Base-by-base conservation (phyloP, 1,139 yeast genomes). In the Candida pseudocylindracea region DNA sequence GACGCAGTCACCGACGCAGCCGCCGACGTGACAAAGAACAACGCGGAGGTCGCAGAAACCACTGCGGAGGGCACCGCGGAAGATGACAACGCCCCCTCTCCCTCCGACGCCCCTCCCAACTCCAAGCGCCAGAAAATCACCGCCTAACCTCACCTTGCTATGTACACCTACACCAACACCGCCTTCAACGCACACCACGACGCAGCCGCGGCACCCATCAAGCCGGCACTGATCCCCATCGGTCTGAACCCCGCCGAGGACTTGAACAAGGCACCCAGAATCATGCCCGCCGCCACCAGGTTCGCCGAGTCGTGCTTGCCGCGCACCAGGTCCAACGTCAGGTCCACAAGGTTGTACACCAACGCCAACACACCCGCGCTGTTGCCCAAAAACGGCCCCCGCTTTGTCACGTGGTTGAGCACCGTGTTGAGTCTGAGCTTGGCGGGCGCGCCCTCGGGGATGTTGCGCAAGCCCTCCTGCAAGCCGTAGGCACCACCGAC, bases 361-460 rank as follows among this genome's bases (percentile, higher is more conserved):
- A 88, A 57, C 28, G 95, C 94, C 45, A 88, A 64, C 15, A 83
- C 93, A 56, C 96, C 98, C 10, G 94, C 92, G 32, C 76, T 72
- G 59, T 88, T 88, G 43, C 96, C 98, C 49, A 85, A 57, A 53
- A 70, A 85, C 26, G 98, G 98, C 36, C 98, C 98, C 52, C 94
- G 72, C 49, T 83, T 75, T 30, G 98, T 88, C 47, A 88, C 68
- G 48, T 81, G 83, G 62, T 88, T 88, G 48, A 88, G 67, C 34
- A 88, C 64, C 20, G 94, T 83, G 59, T 88, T 88, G 41, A 85
- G 61, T 52, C 81, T 72, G 49, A 88, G 65, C 51, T 76, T 78
- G 33, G 72, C 60, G 8, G 93, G 70, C 26, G 85, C 72, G 38
- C 68, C 62, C 31, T 70, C 63, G 20, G 93, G 88, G 35, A 91